Percentiles rank a stretch among this genome's conserved stretches.
Conservation (phyloP, 805 yeast species). For the Candida patagonica region DNA sequence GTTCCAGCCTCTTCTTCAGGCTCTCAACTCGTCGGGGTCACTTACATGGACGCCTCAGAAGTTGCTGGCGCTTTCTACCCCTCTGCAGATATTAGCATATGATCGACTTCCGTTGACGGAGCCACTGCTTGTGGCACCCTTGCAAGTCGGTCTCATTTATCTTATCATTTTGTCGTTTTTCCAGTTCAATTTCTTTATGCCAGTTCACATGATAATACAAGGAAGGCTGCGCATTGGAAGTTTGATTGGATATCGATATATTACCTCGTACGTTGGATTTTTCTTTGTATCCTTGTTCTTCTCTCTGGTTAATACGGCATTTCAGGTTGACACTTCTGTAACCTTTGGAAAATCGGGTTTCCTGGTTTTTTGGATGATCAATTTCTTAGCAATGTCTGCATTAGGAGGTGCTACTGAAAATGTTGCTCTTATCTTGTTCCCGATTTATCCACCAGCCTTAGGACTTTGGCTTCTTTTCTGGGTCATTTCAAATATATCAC, state of each 20-base stretch:
- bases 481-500: constrained; percentile 60
- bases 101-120: constrained; percentile 9
- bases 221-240: constrained; percentile 35
- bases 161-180: constrained; percentile 65
- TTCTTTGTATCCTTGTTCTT: constrained; percentile 49
- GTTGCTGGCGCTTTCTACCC: constrained; percentile 23
- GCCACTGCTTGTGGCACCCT: constrained; percentile 49
- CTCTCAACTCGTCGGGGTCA: constrained; percentile 18
- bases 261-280: constrained; percentile 43
- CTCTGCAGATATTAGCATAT: constrained; percentile 28
- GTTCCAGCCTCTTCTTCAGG: constrained; percentile 25
- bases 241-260: constrained; percentile 44
- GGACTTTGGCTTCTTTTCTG: constrained; percentile 68
- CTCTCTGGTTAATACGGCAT: constrained; percentile 54
- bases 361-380: constrained; percentile 62
- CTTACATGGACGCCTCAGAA: constrained; percentile 20
- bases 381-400: constrained; percentile 61
- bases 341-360: constrained; percentile 65
- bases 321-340: constrained; percentile 49
- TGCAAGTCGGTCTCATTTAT: constrained; percentile 69
- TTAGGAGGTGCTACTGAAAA: constrained; percentile 72
- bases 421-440: constrained; percentile 41
- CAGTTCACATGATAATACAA: constrained; percentile 43
- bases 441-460: constrained; percentile 49
- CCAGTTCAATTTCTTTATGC: constrained; percentile 50